Base-by-base conservation (phyloP, 1,284 basidiomycete genomes). In the Hymenochaete sp. region DNA sequence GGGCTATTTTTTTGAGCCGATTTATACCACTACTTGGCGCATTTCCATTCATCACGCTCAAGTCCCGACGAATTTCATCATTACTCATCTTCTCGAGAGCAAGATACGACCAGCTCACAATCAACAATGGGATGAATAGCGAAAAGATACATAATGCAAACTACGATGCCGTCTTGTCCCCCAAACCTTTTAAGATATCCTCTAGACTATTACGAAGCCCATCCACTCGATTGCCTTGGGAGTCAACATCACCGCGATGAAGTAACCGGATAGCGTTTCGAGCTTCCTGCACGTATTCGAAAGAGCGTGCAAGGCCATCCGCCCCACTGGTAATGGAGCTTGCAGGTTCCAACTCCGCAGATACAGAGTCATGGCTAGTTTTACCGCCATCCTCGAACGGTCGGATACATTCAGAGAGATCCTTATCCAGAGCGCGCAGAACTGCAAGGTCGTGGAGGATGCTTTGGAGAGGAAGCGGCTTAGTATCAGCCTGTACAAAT, bases 371-470 rank as follows among this genome's bases (percentile, higher is more conserved):
- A n/a, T n/a, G n/a, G n/a, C n/a, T n/a, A n/a, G n/a, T n/a, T n/a
- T n/a, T n/a, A n/a, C n/a, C n/a, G n/a, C n/a, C n/a, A n/a, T n/a
- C n/a, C n/a, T n/a, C n/a, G n/a, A n/a, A n/a, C n/a, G n/a, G n/a
- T n/a, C n/a, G n/a, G n/a, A n/a, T n/a, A n/a, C n/a, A n/a, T n/a
- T n/a, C n/a, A n/a, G 32, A 5, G 13, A 82, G 54, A 55, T 82
- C 73, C 26, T 77, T 50, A 37, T 72, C 73, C 4, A 77, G 76
- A 18, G 75, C 74, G 32, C 79, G 73, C 18, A 87, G 62, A 24
- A 83, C 61, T 2, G 83, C 82, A 24, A 87, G 72, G 60, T 87
- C 84, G n/a, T 72, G 77, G 32, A 86, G 67, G 2, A 75, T 77
- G 49, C 75, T 70, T 47, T 68, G 62, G 36, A 85, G 66, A 5